Evolutionary conservation across 1,284 basidiomycete species (phyloP), one percentile per base, ranked within the genome.

Genomic region (Tilletia setariae): DNA sequence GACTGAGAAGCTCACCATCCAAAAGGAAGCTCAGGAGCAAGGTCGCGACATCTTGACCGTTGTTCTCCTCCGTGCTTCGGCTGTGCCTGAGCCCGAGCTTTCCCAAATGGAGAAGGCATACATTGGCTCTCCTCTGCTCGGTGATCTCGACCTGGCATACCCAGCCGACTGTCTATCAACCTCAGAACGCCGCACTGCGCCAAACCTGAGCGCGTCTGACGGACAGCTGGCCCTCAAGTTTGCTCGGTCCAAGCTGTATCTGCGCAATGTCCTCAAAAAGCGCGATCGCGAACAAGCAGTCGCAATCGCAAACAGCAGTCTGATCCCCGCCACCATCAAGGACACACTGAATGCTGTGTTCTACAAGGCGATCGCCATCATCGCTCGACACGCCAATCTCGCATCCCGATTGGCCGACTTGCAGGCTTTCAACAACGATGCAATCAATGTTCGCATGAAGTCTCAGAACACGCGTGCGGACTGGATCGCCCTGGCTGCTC

Each of bases 1-100:
- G 25, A 67, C 75, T 61, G 80, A 81, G 46, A 70, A 75, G 21
- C 72, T 65, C 25, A 63, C 67, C 1, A 67, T 81, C 49, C 70
- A 74, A 21, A 64, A 43, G 28, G 63, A 74, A 23, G 69, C 79
- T 13, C 65, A 68, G 47, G 69, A 70, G 49, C 72, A 71, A 0
- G 76, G 78, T 63, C 71, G 80, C 46, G 80, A 82, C 44, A 63
- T 82, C 19, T 68, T 82, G 9, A 78, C 79, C 28, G 75, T 74
- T 11, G 80, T 82, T 62, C 68, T 82, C 23, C 71, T 81, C 8
- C 32, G 42, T 2, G 32, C 61, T 2, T 32, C 30, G 23, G 32
- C 61, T 42, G 9, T 63, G n/a, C 32, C 32, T 2, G 42, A 47
- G 9, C 6, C 19, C 11, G 70, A 76, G 49, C 75, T 79, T 28